phyloP scores from a whole-genome alignment of 2,329 filamentous ascomycete species.

The Aurifilum marmelostoma region DNA sequence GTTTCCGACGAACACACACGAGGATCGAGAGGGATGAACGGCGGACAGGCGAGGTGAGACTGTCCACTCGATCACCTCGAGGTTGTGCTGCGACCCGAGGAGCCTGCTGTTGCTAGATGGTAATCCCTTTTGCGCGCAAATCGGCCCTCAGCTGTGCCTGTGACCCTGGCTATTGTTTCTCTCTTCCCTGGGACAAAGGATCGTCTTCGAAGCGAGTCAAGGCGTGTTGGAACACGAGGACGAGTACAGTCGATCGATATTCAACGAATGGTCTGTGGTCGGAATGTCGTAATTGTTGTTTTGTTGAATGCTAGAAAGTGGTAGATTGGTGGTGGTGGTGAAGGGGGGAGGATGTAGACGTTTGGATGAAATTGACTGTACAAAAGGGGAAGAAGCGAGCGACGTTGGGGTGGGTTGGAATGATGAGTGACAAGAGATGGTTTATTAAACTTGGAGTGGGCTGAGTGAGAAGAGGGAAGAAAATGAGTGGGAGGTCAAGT shows the following conservation, averaged over 20 bases:
- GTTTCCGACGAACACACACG: neutral
- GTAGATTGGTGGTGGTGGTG: neutral
- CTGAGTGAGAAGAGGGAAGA: neutral
- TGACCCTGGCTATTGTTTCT: neutral
- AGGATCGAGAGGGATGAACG: neutral
- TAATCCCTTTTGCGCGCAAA: neutral
- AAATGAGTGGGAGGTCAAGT: slow-evolving; percentile 2
- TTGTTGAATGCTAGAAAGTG: neutral
- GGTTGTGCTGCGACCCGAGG: neutral
- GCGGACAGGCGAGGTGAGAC: neutral
- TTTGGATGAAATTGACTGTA: neutral
- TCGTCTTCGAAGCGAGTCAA: neutral
- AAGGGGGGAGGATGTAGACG: neutral
- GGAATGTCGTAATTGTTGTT: neutral
- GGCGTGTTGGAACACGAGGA: neutral
- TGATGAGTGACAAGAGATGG: slow-evolving; percentile 8
- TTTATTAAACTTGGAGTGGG: slow-evolving; percentile 11
- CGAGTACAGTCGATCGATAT: neutral
- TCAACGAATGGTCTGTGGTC: neutral
- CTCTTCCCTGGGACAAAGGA: neutral
- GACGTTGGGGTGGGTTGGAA: slow-evolving; percentile 8
- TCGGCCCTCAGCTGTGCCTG: neutral
- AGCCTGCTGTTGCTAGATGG: neutral
- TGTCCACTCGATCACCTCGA: neutral
- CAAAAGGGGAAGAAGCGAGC: slow-evolving; percentile 13